Base-by-base conservation (phyloP, 352 stramenopile species). In the Phytophthora pluvialis region DNA sequence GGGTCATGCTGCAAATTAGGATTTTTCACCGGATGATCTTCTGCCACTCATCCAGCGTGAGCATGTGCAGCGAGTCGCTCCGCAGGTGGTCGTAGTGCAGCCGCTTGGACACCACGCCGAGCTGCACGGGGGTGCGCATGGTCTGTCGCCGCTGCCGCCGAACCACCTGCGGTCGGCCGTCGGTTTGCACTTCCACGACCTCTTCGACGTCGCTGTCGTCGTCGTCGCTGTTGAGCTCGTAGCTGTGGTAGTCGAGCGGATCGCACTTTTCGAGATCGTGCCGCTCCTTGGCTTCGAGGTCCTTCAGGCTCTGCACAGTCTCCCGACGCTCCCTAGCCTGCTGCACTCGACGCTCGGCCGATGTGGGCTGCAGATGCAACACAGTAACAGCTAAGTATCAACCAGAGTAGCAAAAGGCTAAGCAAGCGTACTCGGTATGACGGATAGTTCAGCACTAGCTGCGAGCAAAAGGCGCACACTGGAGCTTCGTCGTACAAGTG, bases 41-140 rank as follows among this genome's bases (percentile, higher is more conserved):
- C 68, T 87, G 66, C 80, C 80, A 89, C 53, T 89, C 78, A 65
- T 80, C 75, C 57, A 74, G 67, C 55, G 85, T 88, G 6, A 89
- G 72, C 26, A 72, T 75, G 15, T 75, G 75, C 18, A 87, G 60
- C 58, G 75, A 82, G 38, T 77, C 67, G 45, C 70, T 84, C n/a
- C 76, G 78, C 28, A 87, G 60, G 15, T 75, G 67, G 40, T 87
- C 76, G 60, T 89, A 87, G 54, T 87, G 80, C 9, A 89, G 50
- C 0, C 75, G 78, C 51, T 87, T 89, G 59, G 73, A 85, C 21
- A 84, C 80, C 15, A 89, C 60, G 2, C 80, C 80, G 28, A 77
- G 75, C 26, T 81, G 76, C 33, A 79, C 78, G 0, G 77, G 75
- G 0, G 68, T 58, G 12, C 74, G 69, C 33, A 53, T 39, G 1